Evolutionary conservation across 2,329 filamentous ascomycete genomes (phyloP).

Genomic region (Trichoderma sp.): DNA sequence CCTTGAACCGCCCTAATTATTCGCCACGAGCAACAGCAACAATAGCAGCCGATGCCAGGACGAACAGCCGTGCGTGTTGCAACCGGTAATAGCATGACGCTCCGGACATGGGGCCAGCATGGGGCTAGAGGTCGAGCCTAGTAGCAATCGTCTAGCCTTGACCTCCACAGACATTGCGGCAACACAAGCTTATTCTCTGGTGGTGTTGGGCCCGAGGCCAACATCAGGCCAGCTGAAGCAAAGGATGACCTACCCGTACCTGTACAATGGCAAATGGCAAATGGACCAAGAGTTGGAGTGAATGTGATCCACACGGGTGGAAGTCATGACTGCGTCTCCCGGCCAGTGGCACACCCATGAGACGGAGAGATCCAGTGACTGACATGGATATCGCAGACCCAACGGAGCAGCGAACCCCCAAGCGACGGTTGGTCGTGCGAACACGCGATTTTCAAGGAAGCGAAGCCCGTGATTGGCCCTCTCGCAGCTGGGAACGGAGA

Average conservation of each 20-base stretch:
- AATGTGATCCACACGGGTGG: slow-evolving; percentile 14
- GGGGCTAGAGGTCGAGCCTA: slow-evolving; percentile 1
- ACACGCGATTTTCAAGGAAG: neutral
- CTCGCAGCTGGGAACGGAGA: neutral
- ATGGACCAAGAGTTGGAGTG: neutral
- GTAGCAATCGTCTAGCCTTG: slow-evolving; percentile 3
- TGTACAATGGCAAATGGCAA: neutral
- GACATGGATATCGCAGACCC: slow-evolving; percentile 17
- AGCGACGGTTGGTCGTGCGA: neutral
- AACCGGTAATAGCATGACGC: neutral
- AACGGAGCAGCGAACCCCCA: slow-evolving; percentile 5
- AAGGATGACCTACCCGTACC: neutral
- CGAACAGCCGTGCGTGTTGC: neutral
- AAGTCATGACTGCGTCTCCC: slow-evolving; percentile 9
- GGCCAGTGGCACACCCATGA: neutral
- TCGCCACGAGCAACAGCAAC: neutral
- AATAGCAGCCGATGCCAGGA: neutral
- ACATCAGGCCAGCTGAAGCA: neutral
- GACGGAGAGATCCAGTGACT: neutral
- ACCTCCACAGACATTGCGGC: neutral
- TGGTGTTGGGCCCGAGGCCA: slow-evolving; percentile 1
- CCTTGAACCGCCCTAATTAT: neutral
- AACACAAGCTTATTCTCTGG: slow-evolving; percentile 10
- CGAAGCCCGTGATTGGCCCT: too few relatives aligned
- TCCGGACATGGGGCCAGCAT: neutral